These are phyloP conservation scores for Pyricularia sp. DNA, from an alignment of 2,329 filamentous ascomycete genomes.

Conservation along the genomic window DNA sequence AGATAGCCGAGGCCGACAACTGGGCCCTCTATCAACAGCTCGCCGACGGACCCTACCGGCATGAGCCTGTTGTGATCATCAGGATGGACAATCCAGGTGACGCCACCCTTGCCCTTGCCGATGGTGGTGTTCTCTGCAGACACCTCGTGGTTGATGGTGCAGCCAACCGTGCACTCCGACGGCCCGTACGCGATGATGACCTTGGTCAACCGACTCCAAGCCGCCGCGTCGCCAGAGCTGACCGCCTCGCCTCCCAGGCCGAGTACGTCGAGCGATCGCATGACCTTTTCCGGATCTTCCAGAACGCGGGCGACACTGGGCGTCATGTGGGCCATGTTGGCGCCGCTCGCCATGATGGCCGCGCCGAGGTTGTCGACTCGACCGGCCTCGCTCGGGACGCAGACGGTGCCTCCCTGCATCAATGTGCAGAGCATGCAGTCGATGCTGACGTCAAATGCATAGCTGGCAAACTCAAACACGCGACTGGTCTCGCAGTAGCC, in stretches of 20 bases:
- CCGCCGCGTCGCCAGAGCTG: slow-evolving; percentile 32
- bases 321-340: slow-evolving; percentile 12
- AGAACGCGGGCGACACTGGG: slow-evolving; percentile 11
- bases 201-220: slow-evolving; percentile 30
- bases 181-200: slow-evolving; percentile 40
- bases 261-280: slow-evolving; percentile 30
- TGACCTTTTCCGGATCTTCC: slow-evolving; percentile 24
- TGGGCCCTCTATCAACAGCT: slow-evolving; percentile 28
- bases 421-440: slow-evolving; percentile 22
- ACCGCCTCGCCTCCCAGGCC: slow-evolving; percentile 40
- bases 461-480: slow-evolving; percentile 27
- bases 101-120: slow-evolving; percentile 5
- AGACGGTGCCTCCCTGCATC: slow-evolving; percentile 23
- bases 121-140: slow-evolving; percentile 13
- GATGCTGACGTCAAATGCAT: slow-evolving; percentile 29
- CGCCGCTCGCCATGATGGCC: slow-evolving; percentile 9
- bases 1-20: slow-evolving; percentile 34
- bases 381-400: slow-evolving; percentile 23
- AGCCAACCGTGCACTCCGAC: slow-evolving; percentile 37
- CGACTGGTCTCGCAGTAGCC: slow-evolving; percentile 5
- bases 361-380: slow-evolving; percentile 20
- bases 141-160: slow-evolving; percentile 15
- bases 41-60: slow-evolving; percentile 19
- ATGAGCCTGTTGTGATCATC: slow-evolving; percentile 14
- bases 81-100: slow-evolving; percentile 15